Evolutionary conservation across 192 early-diverging fungal genomes (phyloP), one percentile per base, ranked within the genome.

Genomic region (Funneliformis geosporum): DNA sequence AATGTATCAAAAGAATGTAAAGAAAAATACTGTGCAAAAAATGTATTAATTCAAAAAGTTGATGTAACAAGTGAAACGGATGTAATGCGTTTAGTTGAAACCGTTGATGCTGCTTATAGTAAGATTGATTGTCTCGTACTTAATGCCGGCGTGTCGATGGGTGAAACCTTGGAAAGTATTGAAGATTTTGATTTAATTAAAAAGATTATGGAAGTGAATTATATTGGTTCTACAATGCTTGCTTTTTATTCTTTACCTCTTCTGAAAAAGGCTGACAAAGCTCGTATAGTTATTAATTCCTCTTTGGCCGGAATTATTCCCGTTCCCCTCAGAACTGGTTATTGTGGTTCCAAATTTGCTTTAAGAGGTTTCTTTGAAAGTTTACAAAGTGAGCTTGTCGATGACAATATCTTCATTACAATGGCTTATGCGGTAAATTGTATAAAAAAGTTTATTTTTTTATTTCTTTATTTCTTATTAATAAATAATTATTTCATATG

Each of bases 61-160:
- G 75, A 76, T n/a, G 60, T 76, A 8, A 8, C 75, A 25, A 21
- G n/a, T 64, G 61, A 76, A 43, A 3, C 6, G 16, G 75, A 76
- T 42, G 61, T 61, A 14, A 10, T 14, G 12, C 23, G 62, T 23
- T 33, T 76, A 1, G 43, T 76, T 8, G 39, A 65, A 46, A 76
- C 5, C 12, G 8, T 65, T 44, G 40, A 42, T 2, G 39, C 12
- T 1, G 14, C 40, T 21, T 27, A 59, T n/a, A 21, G 46, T 46
- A 33, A 64, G 27, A 43, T 76, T 28, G 75, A 76, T 76, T 76
- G 75, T 23, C 9, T 76, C 11, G 39, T 76, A 23, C 62, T 76
- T 16, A 76, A 76, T 76, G 75, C 75, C 5, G 75, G 75, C 8
- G 75, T 76, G 21, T 43, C 60, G 21, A 76, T 76, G 75, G 75